Conservation (phyloP, 257 asterid genomes). For the Jaltomata sinuosa region DNA sequence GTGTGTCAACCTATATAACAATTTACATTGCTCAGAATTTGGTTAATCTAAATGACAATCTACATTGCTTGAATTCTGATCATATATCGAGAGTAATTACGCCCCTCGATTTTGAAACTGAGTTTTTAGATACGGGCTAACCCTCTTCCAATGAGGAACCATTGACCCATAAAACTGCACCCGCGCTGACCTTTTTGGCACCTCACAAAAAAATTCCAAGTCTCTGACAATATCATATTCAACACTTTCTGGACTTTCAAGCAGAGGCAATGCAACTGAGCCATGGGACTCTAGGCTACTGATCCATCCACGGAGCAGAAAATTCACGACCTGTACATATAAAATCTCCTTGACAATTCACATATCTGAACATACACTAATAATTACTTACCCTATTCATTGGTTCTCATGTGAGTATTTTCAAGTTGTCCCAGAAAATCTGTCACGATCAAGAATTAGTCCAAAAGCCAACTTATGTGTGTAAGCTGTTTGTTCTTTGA, state of each 20-base stretch:
- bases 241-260: constrained; percentile 25
- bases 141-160: constrained; percentile 50
- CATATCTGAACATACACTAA: not conserved
- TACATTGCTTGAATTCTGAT: not conserved
- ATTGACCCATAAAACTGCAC: constrained; percentile 56
- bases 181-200: constrained; percentile 37
- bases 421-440: not conserved
- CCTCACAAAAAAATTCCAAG: constrained; percentile 42
- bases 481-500: not conserved
- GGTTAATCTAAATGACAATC: not conserved
- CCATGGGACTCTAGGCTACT: constrained; percentile 58
- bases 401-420: not conserved
- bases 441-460: not conserved
- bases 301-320: constrained; percentile 76
- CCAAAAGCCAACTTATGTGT: not conserved
- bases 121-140: constrained; percentile 34
- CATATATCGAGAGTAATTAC: not conserved
- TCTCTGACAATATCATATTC: constrained; percentile 26
- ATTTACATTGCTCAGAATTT: not conserved
- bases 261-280: not conserved
- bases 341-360: not conserved
- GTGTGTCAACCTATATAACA: not conserved
- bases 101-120: constrained; percentile 8
- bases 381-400: not conserved
- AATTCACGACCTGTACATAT: constrained; percentile 64